These are phyloP conservation scores for Echria macrotheca DNA, from an alignment of 495 filamentous ascomycete genomes.

Conservation along the genomic window DNA sequence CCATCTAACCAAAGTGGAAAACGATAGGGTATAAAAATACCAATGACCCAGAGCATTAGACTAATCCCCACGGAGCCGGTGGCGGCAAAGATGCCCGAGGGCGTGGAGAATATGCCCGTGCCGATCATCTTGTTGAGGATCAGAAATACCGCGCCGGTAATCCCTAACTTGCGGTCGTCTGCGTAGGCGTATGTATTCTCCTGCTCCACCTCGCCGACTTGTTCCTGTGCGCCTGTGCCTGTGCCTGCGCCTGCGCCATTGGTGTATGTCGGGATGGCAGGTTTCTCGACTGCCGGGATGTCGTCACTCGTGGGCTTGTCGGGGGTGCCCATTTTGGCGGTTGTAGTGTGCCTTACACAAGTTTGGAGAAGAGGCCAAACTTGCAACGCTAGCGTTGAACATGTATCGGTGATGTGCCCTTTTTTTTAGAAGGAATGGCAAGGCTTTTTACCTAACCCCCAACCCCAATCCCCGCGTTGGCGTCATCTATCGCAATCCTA, in stretches of 20 bases:
- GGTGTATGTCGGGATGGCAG: neutral
- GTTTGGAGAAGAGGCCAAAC: neutral
- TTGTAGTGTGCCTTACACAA: neutral
- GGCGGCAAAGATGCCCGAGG: conserved; percentile 43
- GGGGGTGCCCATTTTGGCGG: conserved; percentile 14
- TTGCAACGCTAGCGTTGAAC: neutral
- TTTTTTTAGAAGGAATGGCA: neutral
- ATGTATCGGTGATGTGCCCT: neutral
- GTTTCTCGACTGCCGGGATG: conserved; percentile 10
- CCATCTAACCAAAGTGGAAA: neutral
- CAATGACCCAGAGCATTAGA: conserved; percentile 30
- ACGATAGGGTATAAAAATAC: conserved; percentile 27
- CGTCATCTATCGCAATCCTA: conserved; percentile 12
- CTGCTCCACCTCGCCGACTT: conserved; percentile 22
- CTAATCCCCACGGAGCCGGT: conserved; percentile 34
- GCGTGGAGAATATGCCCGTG: conserved; percentile 51
- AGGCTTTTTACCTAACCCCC: neutral
- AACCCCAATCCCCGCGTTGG: conserved; percentile 1
- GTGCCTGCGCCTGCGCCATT: no score
- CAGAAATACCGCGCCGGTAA: conserved; percentile 47
- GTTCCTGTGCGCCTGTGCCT: neutral
- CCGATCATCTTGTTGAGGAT: conserved; percentile 55
- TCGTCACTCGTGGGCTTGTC: conserved; percentile 14
- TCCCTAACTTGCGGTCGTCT: conserved; percentile 45
- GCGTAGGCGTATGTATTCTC: conserved; percentile 42